Evolutionary conservation across 2,329 filamentous ascomycete genomes (phyloP), one percentile per base, ranked within the genome.

Genomic region (Arthrobotrys sinensis): DNA sequence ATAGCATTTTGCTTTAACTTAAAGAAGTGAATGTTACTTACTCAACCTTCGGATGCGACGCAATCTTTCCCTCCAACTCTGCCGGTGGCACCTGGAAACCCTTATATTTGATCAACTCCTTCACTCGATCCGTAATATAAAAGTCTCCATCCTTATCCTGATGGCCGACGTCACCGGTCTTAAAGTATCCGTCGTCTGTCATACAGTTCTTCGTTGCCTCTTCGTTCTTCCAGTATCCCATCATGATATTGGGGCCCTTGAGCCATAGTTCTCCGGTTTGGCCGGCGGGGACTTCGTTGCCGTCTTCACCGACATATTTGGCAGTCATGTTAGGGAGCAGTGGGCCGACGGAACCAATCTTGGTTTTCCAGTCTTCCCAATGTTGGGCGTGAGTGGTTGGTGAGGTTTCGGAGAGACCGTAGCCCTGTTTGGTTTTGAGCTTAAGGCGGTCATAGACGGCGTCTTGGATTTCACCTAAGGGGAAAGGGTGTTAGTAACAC

Each of bases 401-500:
- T 28, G 91, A 91, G 12, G 93, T 96, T 86, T 98, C 95, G 4
- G 91, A 93, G 4, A 98, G 87, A 0, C 95, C 95, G 83, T 97
- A 98, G 16, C 93, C 94, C 85, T 98, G 95, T 86, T 97, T 97
- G 78, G 97, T 90, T 1, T 91, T 91, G 19, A 96, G 87, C 64
- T 90, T 90, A 75, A 96, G 89, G 6, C 94, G 89, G 19, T 88
- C 85, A 86, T 93, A 92, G 2, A 96, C 89, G 7, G 90, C 88
- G 69, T 93, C 89, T 0, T 95, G 92, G 1, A 98, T 88, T 80
- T 97, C 93, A 36, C 72, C 72, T 76, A 10, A 24, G 28, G 24
- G 32, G 14, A 19, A 19, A 5, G 6, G 19, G 19, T 65, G 50
- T 73, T 73, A 65, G 69, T 72, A 11, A 70, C 24, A 16, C 36